Conservation (phyloP, 768 basidiomycete genomes). For the Heimioporus sp. region DNA sequence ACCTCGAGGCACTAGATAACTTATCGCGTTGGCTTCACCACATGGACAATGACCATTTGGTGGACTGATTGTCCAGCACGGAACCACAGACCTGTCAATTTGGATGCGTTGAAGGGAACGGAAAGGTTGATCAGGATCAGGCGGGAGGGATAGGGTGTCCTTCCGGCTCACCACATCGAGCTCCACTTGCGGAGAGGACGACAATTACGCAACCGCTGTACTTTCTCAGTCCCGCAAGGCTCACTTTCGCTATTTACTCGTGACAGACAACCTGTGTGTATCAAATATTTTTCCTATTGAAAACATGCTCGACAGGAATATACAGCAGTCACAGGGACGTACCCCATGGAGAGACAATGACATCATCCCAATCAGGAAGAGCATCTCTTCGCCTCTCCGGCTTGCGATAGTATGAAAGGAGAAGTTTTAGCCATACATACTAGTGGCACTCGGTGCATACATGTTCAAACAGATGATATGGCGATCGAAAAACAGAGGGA, state of each 20-base stretch:
- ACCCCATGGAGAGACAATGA: too few relatives aligned
- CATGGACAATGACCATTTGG: not conserved
- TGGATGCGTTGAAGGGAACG: not conserved
- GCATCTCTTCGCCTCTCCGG: too few relatives aligned
- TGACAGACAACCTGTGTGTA: slow-evolving; percentile 6
- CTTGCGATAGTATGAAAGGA: too few relatives aligned
- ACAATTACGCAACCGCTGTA: not conserved
- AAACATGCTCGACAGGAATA: too few relatives aligned
- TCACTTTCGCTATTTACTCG: slow-evolving; percentile 10
- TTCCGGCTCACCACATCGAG: not conserved
- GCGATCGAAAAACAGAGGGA: not conserved
- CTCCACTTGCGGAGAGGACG: not conserved
- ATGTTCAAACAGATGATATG: too few relatives aligned
- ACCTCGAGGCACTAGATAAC: slow-evolving; percentile 1
- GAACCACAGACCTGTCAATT: slow-evolving; percentile 4
- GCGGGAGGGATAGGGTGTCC: not conserved
- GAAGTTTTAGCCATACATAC: too few relatives aligned
- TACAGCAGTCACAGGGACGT: slow-evolving; percentile 1
- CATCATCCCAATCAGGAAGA: too few relatives aligned
- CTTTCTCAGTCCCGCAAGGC: slow-evolving; percentile 1
- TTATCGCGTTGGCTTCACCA: not conserved
- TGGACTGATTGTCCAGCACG: not conserved
- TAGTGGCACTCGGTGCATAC: too few relatives aligned
- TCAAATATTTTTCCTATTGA: not conserved
- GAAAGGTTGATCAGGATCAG: not conserved